Conservation (phyloP, 306 rosid genomes). For the Canavalia ensiformis region DNA sequence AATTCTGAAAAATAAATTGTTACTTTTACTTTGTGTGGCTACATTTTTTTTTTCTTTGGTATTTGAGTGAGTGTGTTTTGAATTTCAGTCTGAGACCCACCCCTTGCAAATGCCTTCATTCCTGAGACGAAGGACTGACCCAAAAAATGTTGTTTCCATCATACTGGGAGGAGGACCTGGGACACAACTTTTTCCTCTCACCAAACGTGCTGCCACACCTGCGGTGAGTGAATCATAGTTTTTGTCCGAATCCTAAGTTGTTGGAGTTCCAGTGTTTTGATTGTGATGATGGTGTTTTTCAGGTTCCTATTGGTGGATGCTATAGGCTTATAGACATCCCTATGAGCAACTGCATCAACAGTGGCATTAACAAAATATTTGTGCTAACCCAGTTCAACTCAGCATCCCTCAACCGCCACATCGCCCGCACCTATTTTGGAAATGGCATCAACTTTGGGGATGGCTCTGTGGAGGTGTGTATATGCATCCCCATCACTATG, state of each 20-base stretch:
- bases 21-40: not conserved
- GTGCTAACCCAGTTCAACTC: constrained; percentile 92
- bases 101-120: constrained; percentile 62
- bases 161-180: constrained; percentile 94
- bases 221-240: constrained; percentile 68
- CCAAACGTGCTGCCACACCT: constrained; percentile 81
- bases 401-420: constrained; percentile 93
- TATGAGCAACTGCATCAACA: constrained; percentile 95
- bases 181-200: constrained; percentile 86
- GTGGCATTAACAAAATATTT: constrained; percentile 89
- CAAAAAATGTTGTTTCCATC: constrained; percentile 80
- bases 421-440: constrained; percentile 86
- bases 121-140: constrained; percentile 63
- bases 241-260: constrained; percentile 14
- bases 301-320: constrained; percentile 98
- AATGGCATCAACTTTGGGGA: constrained; percentile 92
- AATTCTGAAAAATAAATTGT: not conserved
- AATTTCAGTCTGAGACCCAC: constrained; percentile 49
- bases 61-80: constrained; percentile 21
- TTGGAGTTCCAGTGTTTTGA: not conserved
- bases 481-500: constrained; percentile 40
- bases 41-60: constrained; percentile 33
- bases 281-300: constrained; percentile 36
- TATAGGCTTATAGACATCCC: constrained; percentile 96
- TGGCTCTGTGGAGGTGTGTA: constrained; percentile 88